Base-by-base conservation (phyloP, 2,329 filamentous ascomycete species). In the Fusarium abutilonis region DNA sequence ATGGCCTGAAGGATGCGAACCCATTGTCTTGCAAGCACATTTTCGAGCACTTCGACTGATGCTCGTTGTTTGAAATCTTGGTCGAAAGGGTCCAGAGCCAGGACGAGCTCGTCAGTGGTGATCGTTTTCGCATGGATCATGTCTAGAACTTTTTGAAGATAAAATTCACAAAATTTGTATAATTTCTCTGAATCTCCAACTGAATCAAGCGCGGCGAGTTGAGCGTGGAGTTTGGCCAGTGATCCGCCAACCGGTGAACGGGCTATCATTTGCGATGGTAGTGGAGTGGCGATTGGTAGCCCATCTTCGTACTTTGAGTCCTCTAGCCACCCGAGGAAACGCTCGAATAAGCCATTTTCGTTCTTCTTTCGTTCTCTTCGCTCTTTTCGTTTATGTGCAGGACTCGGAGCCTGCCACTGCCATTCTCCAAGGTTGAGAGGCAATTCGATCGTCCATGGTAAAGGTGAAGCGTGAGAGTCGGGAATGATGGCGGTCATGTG, bases 401-500 rank as follows among this genome's bases (percentile, higher is more conserved):
- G 55, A 11, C 72, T 78, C 9, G 84, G 84, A 9, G 83, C 76
- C 34, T 79, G 73, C 84, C 84, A 87, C 42, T 76, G 75, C 82
- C 82, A 84, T 49, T 79, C 72, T 4, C 76, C 78, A 35, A 83
- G 69, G 47, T 81, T 78, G 6, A 78, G 71, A 1, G 79, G 72
- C 21, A 78, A 74, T 11, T 79, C 75, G 41, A 84, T 76, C 0
- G 78, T 76, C 84, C 83, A 86, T 7, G 76, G 69, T 2, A 79
- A 76, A 14, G 77, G 71, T 15, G 73, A 74, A 8, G 74, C 66
- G 4, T 70, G 68, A 19, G 78, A 70, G 9, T 75, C 69, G 23
- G 80, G 77, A 51, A 81, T 74, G 55, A 84, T 71, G 47, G 79
- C 83, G 17, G 80, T 82, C 78, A 86, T 84, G 47, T 79, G 80